phyloP scores from a whole-genome alignment of 768 basidiomycete genomes.

The Mycena maculata region DNA sequence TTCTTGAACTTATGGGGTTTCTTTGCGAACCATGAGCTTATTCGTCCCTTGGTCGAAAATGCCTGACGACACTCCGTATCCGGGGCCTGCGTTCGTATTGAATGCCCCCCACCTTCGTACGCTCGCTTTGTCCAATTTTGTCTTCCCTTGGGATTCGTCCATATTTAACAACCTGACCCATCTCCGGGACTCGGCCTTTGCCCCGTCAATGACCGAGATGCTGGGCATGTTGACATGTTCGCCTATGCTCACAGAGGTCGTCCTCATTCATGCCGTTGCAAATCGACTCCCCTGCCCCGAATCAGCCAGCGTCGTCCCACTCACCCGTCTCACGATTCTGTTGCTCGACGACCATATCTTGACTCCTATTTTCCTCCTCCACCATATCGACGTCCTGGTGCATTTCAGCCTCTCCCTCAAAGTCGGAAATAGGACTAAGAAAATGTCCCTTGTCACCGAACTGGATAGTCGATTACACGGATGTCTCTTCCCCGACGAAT shows the following conservation, averaged over 20 bases:
- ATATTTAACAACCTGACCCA: constrained; percentile 17
- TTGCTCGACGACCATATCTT: constrained; percentile 13
- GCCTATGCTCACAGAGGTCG: constrained; percentile 17
- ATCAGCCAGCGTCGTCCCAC: constrained; percentile 1
- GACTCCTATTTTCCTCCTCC: constrained; percentile 21
- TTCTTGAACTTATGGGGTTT: constrained; percentile 4
- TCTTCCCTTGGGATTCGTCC: constrained; percentile 7
- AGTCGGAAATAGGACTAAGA: constrained; percentile 3
- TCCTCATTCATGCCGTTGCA: constrained; percentile 12
- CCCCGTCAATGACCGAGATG: constrained; percentile 20
- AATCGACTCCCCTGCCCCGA: constrained; percentile 12
- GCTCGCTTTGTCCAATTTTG: constrained; percentile 22
- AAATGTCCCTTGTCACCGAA: background rate
- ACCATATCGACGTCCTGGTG: constrained; percentile 14
- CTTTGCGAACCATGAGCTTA: constrained; percentile 8
- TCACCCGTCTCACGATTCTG: background rate
- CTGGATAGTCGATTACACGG: constrained; percentile 2
- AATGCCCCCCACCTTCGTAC: constrained; percentile 11
- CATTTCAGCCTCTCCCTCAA: constrained; percentile 9
- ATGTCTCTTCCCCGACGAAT: background rate
- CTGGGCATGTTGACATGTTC: constrained; percentile 21
- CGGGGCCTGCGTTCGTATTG: constrained; percentile 8
- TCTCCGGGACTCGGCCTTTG: constrained; percentile 1
- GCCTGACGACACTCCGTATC: background rate
- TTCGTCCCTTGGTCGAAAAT: constrained; percentile 17